Conservation (phyloP, 2,329 filamentous ascomycete species). For the Colletotrichum musicola region DNA sequence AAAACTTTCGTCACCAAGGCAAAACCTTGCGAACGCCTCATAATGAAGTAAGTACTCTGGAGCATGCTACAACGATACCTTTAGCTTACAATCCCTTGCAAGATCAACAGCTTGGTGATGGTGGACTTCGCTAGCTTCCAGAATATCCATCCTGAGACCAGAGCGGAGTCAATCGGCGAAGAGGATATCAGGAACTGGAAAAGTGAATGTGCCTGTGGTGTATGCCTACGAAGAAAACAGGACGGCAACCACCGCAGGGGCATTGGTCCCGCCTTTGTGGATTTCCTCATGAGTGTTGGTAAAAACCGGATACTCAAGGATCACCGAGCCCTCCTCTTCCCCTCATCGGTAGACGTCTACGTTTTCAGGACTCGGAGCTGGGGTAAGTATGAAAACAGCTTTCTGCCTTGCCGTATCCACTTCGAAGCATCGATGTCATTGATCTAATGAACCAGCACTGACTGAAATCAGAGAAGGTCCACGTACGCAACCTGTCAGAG, state of each 20-base stretch:
- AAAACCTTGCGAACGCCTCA: constrained; percentile 33
- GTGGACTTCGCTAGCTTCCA: constrained; percentile 34
- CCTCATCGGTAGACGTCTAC: constrained; percentile 33
- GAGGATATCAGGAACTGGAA: constrained; percentile 21
- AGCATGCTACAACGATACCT: not conserved
- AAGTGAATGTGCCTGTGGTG: constrained; percentile 28
- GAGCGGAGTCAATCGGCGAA: not conserved
- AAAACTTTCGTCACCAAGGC: constrained; percentile 9
- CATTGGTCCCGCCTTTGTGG: constrained; percentile 15
- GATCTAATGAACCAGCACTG: constrained; percentile 40
- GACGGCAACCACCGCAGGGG: no score
- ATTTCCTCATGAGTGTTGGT: not conserved
- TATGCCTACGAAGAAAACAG: not conserved
- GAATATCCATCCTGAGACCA: not conserved
- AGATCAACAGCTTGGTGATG: constrained; percentile 24
- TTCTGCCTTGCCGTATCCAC: no score
- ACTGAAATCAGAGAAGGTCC: constrained; percentile 27
- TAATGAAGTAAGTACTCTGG: constrained; percentile 20
- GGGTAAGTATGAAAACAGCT: constrained; percentile 18
- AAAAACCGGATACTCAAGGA: not conserved
- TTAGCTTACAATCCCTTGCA: constrained; percentile 8
- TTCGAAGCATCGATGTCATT: not conserved
- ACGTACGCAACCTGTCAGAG: constrained; percentile 19
- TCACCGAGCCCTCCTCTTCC: constrained; percentile 35
- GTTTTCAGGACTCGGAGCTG: constrained; percentile 40